Base-by-base conservation (phyloP, 2,329 filamentous ascomycete species). In the Hypoxylon sp. region DNA sequence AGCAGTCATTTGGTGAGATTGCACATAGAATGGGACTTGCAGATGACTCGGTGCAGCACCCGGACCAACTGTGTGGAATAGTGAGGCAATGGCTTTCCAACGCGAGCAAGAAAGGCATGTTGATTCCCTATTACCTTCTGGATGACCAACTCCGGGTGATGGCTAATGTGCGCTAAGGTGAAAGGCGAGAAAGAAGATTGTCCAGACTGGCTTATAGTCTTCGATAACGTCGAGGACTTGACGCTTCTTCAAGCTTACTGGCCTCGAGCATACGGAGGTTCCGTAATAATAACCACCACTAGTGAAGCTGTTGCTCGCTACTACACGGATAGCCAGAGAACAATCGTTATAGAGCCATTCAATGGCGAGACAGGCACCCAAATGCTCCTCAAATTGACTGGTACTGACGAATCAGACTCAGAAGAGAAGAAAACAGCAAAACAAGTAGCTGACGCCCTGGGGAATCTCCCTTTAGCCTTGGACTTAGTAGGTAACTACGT, bases 401-500 rank as follows among this genome's bases (percentile, higher is more conserved):
- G 24, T 7, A 40, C 24, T 5, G 20, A 52, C 6, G 49, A 28
- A 26, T 52, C 49, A 18, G 26, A 40, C 14, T 12, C n/a, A 11
- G 20, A 40, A 12, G 49, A 52, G 22, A 52, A 40, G 33, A 16
- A 2, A 11, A 36, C 33, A 12, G 49, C 49, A 40, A 24, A 40
- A 5, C 22, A 28, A 7, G 28, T 52, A 40, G 33, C 49, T 18
- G 33, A 52, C 7, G 33, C 22, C n/a, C 16, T 52, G 22, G 49
- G 49, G 7, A 36, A 52, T 28, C 49, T 52, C 14, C 49, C 49
- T 6, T 40, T 52, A 9, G 49, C 49, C 8, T 20, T 52, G 14
- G 49, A 52, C 7, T 40, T 52, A 2, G 49, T 52, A 26, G 49
- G 32, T 28, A 52, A 52, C 32, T 52, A 52, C 8, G 20, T 28